Conservation (phyloP, 2,329 filamentous ascomycete species). For the Mycosphaerella arachidis region DNA sequence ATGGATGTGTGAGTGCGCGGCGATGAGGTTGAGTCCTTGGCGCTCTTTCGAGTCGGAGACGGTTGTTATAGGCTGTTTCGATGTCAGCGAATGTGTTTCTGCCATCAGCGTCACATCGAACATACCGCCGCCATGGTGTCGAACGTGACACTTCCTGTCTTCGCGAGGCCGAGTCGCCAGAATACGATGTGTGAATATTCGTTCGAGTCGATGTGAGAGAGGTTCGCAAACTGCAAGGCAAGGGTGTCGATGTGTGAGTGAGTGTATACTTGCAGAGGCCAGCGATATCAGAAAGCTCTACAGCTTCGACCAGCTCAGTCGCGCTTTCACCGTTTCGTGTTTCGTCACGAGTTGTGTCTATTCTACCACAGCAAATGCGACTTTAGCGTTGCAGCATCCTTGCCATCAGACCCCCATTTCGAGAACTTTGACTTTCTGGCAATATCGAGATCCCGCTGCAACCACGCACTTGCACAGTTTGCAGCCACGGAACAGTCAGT, state of each 20-base stretch:
- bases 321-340: not conserved
- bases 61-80: constrained; percentile 63
- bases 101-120: not conserved
- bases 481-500: not conserved
- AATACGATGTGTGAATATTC: not conserved
- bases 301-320: not conserved
- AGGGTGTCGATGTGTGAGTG: not conserved
- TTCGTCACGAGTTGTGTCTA: not conserved
- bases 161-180: not conserved
- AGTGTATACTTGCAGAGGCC: not conserved
- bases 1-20: constrained; percentile 95
- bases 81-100: not conserved
- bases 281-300: not conserved
- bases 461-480: no score
- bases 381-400: not conserved
- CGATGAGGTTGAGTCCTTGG: constrained; percentile 92
- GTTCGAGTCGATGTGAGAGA: no score
- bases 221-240: not conserved
- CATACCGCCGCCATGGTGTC: constrained; percentile 6
- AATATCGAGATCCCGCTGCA: not conserved
- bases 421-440: not conserved
- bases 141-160: not conserved
- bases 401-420: not conserved
- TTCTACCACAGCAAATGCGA: not conserved
- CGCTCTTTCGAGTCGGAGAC: constrained; percentile 95